Conservation (phyloP, 164 flowering plant species). For the Chloranthus sessilifolius region DNA sequence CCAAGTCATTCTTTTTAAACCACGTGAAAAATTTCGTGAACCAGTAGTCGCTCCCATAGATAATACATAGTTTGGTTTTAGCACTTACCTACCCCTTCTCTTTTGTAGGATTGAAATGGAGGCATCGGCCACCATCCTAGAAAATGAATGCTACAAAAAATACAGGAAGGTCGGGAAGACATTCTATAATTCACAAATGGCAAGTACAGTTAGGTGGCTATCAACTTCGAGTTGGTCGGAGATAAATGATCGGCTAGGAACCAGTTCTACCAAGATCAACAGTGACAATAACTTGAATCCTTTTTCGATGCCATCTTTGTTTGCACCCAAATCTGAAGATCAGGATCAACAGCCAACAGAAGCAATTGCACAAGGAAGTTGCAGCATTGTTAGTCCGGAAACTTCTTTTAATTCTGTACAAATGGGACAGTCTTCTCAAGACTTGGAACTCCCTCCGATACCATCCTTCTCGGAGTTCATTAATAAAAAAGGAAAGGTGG, state of each 20-base stretch:
- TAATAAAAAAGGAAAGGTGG: conserved; percentile 29
- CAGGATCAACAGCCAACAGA: conserved; percentile 14
- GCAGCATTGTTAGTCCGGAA: conserved; percentile 9
- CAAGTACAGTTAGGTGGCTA: conserved; percentile 76
- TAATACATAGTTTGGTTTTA: no score
- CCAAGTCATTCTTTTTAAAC: no score
- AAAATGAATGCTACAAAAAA: conserved; percentile 70
- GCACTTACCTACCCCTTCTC: no score
- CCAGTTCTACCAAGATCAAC: conserved; percentile 9
- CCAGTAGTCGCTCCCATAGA: no score
- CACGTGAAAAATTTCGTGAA: no score
- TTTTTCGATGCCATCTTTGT: conserved; percentile 10
- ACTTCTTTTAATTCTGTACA: conserved; percentile 10
- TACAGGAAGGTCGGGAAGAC: conserved; percentile 71
- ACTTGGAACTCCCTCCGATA: conserved; percentile 36
- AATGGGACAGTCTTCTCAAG: conserved; percentile 11
- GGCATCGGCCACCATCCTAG: conserved; percentile 48
- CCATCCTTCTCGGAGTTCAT: conserved; percentile 68
- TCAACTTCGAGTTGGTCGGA: conserved; percentile 38
- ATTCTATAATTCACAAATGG: conserved; percentile 76
- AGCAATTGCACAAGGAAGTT: not conserved
- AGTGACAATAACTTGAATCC: conserved; percentile 4
- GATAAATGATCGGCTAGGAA: conserved; percentile 38
- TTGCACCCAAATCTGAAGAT: not conserved
- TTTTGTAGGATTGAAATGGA: conserved; percentile 51